Evolutionary conservation across 805 yeast genomes (phyloP).

Genomic region (Clavispora carvajalis): DNA sequence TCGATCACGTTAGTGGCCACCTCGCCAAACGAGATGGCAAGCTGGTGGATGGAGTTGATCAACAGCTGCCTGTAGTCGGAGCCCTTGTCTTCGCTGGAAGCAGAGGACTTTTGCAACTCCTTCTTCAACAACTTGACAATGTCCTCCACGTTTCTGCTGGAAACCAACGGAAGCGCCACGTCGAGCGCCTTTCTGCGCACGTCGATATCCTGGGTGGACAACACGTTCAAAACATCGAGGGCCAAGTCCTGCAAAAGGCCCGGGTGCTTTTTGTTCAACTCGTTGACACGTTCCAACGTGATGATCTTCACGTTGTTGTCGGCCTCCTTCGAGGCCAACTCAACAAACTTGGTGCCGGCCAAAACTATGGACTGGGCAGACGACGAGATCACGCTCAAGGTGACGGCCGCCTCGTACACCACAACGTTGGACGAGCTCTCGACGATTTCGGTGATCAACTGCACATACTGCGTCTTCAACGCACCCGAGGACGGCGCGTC

Average conservation of each 20-base stretch:
- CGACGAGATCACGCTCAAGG: constrained; percentile 55
- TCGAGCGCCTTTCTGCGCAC: constrained; percentile 86
- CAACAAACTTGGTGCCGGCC: constrained; percentile 83
- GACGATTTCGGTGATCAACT: constrained; percentile 65
- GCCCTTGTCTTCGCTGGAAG: constrained; percentile 70
- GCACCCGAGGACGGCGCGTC: constrained; percentile 52
- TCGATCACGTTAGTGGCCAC: constrained; percentile 91
- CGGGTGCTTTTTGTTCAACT: constrained; percentile 66
- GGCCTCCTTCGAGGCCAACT: constrained; percentile 85
- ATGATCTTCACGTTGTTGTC: constrained; percentile 93
- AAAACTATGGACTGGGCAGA: constrained; percentile 64
- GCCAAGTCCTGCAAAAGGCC: constrained; percentile 81
- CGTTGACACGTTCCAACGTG: constrained; percentile 79
- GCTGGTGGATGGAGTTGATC: constrained; percentile 80
- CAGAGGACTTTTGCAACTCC: constrained; percentile 73
- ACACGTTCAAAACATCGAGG: constrained; percentile 78
- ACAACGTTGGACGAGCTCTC: constrained; percentile 70
- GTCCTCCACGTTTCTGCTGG: constrained; percentile 88
- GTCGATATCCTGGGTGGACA: constrained; percentile 84
- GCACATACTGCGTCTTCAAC: constrained; percentile 65
- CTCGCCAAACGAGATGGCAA: constrained; percentile 84
- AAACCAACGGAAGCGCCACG: constrained; percentile 72
- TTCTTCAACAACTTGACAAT: constrained; percentile 88
- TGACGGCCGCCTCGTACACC: constrained; percentile 85
- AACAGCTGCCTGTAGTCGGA: constrained; percentile 84